phyloP scores from a whole-genome alignment of 306 rosid species.

The Macrotyloma uniflorum region DNA sequence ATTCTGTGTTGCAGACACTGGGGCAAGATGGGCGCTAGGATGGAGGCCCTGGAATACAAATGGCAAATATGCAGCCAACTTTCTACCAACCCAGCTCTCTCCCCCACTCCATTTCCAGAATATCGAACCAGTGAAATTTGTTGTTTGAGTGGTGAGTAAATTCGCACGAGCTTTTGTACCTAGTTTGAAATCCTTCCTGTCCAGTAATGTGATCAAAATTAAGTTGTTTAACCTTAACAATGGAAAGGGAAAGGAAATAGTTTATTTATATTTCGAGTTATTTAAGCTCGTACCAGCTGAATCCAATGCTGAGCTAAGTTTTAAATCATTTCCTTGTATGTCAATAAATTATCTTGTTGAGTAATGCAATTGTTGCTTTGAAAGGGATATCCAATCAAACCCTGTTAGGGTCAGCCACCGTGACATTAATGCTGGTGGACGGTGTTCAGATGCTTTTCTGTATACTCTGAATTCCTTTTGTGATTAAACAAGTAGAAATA shows the following conservation, averaged over 20 bases:
- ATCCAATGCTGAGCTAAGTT: neutral
- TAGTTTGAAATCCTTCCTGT: neutral
- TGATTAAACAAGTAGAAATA: too few relatives aligned
- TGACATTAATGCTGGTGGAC: neutral
- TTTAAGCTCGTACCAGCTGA: constrained; percentile 16
- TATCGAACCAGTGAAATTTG: neutral
- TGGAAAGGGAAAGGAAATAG: neutral
- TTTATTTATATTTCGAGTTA: constrained; percentile 2
- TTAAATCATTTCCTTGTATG: constrained; percentile 2
- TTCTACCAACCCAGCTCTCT: too few relatives aligned
- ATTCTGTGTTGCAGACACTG: too few relatives aligned
- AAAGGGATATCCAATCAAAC: too few relatives aligned
- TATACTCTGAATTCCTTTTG: neutral
- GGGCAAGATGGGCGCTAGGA: too few relatives aligned
- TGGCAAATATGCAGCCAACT: neutral
- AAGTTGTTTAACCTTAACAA: neutral
- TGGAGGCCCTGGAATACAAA: too few relatives aligned
- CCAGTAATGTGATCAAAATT: too few relatives aligned
- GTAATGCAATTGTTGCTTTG: constrained; percentile 3
- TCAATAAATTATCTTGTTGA: constrained; percentile 19
- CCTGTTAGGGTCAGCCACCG: too few relatives aligned
- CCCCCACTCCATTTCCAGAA: neutral
- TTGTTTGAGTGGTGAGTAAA: constrained; percentile 17
- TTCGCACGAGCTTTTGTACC: neutral
- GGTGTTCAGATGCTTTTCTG: constrained; percentile 1